These are phyloP conservation scores for Rhodotorula sp. DNA, from an alignment of 1,284 basidiomycete species.

Conservation along the genomic window DNA sequence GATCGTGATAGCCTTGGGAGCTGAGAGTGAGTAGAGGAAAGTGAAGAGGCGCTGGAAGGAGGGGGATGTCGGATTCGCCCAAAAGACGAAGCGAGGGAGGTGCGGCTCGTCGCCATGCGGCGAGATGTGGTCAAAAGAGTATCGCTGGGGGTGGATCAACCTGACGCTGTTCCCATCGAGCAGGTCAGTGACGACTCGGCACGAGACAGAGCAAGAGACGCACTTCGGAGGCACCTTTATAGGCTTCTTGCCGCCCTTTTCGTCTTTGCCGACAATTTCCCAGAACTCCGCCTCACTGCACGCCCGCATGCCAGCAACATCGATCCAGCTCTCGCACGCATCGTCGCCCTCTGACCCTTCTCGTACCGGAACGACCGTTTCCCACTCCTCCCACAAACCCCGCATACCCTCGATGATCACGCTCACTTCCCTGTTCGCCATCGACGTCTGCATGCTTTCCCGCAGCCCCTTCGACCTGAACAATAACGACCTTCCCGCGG, in stretches of 20 bases:
- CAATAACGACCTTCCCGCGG: slow-evolving; percentile 55
- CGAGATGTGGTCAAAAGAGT: slow-evolving; percentile 64
- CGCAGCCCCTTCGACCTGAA: slow-evolving; percentile 55
- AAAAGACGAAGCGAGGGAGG: slow-evolving; percentile 73
- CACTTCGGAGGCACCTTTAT: slow-evolving; percentile 1
- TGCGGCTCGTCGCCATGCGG: slow-evolving; percentile 61
- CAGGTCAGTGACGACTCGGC: slow-evolving; percentile 41
- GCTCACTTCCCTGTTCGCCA: slow-evolving; percentile 66
- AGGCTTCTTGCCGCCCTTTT: slow-evolving; percentile 22
- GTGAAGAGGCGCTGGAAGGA: slow-evolving; percentile 20
- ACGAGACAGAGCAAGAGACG: background rate
- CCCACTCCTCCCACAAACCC: slow-evolving; percentile 59
- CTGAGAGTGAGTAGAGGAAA: slow-evolving; percentile 24
- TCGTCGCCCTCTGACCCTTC: background rate
- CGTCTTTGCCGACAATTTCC: slow-evolving; percentile 60
- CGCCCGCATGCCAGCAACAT: slow-evolving; percentile 75
- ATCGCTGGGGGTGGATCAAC: slow-evolving; percentile 54
- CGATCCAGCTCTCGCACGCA: slow-evolving; percentile 76
- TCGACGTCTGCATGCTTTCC: slow-evolving; percentile 60
- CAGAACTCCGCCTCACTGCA: slow-evolving; percentile 68
- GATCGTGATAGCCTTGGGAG: slow-evolving; percentile 21
- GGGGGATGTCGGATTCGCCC: slow-evolving; percentile 55
- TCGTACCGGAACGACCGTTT: background rate
- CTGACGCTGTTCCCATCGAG: slow-evolving; percentile 64
- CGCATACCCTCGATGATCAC: slow-evolving; percentile 73